phyloP scores from a whole-genome alignment of 805 yeast genomes.

The Yamadazyma laniorum region DNA sequence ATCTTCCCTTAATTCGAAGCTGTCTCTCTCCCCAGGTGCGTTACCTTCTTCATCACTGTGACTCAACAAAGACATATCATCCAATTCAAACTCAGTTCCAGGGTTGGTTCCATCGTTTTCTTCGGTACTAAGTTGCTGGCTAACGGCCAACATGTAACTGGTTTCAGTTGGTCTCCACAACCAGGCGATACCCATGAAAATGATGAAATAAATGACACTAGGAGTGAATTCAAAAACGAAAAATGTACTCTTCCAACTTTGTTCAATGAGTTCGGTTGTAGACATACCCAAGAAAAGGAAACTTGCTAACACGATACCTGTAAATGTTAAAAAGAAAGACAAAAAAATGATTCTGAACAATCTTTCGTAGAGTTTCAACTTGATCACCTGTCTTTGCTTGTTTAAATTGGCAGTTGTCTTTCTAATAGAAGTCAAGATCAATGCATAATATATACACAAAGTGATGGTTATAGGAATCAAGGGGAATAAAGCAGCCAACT shows the following conservation, averaged over 20 bases:
- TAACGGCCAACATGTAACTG: constrained; percentile 90
- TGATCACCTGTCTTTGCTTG: constrained; percentile 88
- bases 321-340: constrained; percentile 66
- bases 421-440: constrained; percentile 70
- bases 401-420: constrained; percentile 70
- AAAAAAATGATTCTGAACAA: constrained; percentile 72
- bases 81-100: constrained; percentile 60
- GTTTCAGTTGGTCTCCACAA: constrained; percentile 98
- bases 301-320: constrained; percentile 68
- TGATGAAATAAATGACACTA: constrained; percentile 77
- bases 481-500: constrained; percentile 49
- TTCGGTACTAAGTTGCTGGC: constrained; percentile 86
- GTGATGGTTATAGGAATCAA: constrained; percentile 72
- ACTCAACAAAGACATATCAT: constrained; percentile 54
- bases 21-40: constrained; percentile 22
- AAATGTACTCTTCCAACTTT: constrained; percentile 89
- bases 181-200: constrained; percentile 79
- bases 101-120: constrained; percentile 45
- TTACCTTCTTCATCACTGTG: constrained; percentile 39
- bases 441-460: constrained; percentile 68
- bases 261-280: constrained; percentile 72
- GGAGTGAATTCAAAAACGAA: constrained; percentile 95
- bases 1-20: constrained; percentile 36
- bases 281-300: constrained; percentile 73
- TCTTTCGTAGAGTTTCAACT: constrained; percentile 79